Evolutionary conservation across 768 basidiomycete species (phyloP).

Genomic region (Suillus americanus): DNA sequence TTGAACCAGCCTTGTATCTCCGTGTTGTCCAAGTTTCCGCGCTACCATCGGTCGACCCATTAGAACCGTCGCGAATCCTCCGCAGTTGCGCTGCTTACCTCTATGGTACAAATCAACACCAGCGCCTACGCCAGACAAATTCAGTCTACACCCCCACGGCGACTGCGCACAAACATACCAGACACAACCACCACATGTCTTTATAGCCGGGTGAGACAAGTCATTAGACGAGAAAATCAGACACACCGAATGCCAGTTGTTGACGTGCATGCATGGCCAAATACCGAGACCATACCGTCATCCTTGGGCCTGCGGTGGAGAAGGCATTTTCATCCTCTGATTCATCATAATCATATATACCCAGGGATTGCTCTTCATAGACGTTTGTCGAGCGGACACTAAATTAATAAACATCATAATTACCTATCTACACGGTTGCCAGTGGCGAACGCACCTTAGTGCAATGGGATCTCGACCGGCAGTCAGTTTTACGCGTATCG

Average conservation of each 20-base stretch:
- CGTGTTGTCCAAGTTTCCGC: constrained; percentile 54
- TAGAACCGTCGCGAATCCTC: not conserved
- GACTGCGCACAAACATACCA: not conserved
- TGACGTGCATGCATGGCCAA: constrained; percentile 78
- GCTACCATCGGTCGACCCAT: constrained; percentile 38
- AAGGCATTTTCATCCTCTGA: constrained; percentile 46
- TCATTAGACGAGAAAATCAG: not conserved
- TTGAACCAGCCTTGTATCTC: constrained; percentile 73
- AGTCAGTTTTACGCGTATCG: constrained; percentile 1
- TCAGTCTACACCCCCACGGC: not conserved
- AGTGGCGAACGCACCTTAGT: constrained; percentile 53
- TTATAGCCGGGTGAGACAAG: not conserved
- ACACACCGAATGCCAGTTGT: constrained; percentile 88
- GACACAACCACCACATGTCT: constrained; percentile 97
- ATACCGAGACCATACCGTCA: constrained; percentile 73
- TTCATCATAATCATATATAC: constrained; percentile 61
- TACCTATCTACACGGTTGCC: not conserved
- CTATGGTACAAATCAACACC: constrained; percentile 90
- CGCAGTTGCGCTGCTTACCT: constrained; percentile 47
- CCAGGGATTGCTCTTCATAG: constrained; percentile 92
- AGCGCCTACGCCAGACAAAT: constrained; percentile 49
- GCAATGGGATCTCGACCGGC: constrained; percentile 67
- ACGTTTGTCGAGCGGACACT: constrained; percentile 92
- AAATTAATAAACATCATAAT: not conserved
- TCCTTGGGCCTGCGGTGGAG: constrained; percentile 44